Evolutionary conservation across 2,329 filamentous ascomycete species (phyloP).

Genomic region (Diaporthe nobilis): DNA sequence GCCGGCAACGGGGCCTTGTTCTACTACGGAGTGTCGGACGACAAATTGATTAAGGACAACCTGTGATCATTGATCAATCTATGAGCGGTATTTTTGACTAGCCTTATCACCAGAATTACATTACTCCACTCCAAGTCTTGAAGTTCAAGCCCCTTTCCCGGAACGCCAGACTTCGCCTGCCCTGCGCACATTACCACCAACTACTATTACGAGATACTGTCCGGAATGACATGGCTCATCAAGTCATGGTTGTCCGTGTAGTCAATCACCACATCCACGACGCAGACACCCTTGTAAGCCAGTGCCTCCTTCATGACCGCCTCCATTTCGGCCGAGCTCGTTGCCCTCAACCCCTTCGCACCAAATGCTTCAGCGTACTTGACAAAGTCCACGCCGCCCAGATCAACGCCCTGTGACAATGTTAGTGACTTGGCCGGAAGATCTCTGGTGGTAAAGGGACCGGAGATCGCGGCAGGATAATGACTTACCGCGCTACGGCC

Average conservation of each 20-base stretch:
- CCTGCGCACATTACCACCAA: neutral
- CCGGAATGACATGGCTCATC: slow-evolving; percentile 55
- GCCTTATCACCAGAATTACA: neutral
- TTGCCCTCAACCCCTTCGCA: slow-evolving; percentile 59
- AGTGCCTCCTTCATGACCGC: slow-evolving; percentile 59
- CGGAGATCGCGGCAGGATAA: neutral
- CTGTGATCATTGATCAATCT: neutral
- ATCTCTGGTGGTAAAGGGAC: neutral
- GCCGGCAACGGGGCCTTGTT: neutral
- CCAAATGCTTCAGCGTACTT: slow-evolving; percentile 62
- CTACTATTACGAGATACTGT: slow-evolving; percentile 43
- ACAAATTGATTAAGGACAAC: neutral
- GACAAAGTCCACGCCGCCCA: slow-evolving; percentile 63
- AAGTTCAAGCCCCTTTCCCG: neutral
- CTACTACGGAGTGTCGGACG: neutral
- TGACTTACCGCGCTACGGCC: slow-evolving; percentile 52
- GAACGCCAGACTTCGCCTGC: neutral
- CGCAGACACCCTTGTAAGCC: slow-evolving; percentile 55
- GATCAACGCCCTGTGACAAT: slow-evolving; percentile 52
- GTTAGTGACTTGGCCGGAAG: neutral
- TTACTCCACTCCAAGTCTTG: neutral
- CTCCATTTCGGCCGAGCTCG: slow-evolving; percentile 56
- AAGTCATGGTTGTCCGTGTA: slow-evolving; percentile 58
- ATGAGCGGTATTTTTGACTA: neutral
- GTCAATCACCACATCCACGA: slow-evolving; percentile 64